Evolutionary conservation across 2,329 filamentous ascomycete species (phyloP), one percentile per base, ranked within the genome.

Genomic region (Epicoccum sorghinum): DNA sequence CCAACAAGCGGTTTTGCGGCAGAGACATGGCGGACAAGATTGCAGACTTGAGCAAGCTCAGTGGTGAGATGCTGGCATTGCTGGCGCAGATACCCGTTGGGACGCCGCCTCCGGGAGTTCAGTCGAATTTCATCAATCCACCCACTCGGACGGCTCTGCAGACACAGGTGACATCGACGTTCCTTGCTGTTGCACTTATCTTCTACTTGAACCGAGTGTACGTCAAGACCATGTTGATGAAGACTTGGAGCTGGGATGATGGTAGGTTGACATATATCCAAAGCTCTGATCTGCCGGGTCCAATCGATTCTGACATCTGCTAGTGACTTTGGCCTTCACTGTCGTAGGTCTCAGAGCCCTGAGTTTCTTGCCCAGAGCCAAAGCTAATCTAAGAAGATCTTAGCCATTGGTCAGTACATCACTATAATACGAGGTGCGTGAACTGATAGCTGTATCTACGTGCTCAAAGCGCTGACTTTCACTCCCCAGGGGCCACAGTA

Each of bases 91-190:
- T 38, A 10, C 52, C 57, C 3, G 18, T 49, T 6, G 14, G 45
- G 3, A 2, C 39, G 6, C 57, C 57, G 8, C 57, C 57, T 9
- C n/a, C 42, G 27, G 58, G 58, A 18, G 36, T 44, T 4, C 22
- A 7, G 2, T 46, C 58, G 7, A 60, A 58, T 14, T 58, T 55
- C 25, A 22, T 38, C 8, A 25, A 60, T 36, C 55, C 58, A 2
- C 35, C 51, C n/a, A 44, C 35, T 7, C 47, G 51, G 36, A 44
- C 35, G 12, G 12, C 12, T 2, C 13, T 56, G 23, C 58, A 58
- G 36, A n/a, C 49, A 9, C 37, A 54, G 35, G 27, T 23, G 9
- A 52, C 42, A 13, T 30, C 41, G 6, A 22, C 24, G 1, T 33
- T 45, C 23, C 12, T 60, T 1, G 41, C 39, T 29, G 25, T 42